Percentiles rank a stretch among this genome's conserved stretches.
These are phyloP conservation scores for Kluyveromyces starmeri DNA, from an alignment of 805 yeast genomes.

Conservation along the genomic window DNA sequence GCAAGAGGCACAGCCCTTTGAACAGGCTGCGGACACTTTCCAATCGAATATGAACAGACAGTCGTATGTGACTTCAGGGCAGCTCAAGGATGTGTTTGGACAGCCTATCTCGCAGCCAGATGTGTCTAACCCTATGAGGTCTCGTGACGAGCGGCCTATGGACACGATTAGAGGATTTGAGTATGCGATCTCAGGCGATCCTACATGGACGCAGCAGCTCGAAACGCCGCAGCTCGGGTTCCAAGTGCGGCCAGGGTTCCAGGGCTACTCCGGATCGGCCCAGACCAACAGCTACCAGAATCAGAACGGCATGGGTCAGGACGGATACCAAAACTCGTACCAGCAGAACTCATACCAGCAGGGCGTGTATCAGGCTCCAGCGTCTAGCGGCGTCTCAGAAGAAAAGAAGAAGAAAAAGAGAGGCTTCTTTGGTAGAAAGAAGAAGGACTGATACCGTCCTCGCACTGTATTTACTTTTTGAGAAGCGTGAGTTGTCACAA, in stretches of 20 bases:
- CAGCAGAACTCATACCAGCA: too few relatives aligned
- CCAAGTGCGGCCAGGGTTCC: constrained; percentile 70
- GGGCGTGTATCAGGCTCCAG: constrained; percentile 52
- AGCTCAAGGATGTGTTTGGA: constrained; percentile 68
- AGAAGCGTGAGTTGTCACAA: too few relatives aligned
- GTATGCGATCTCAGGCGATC: constrained; percentile 78
- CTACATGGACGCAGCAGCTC: constrained; percentile 64
- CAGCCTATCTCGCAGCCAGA: constrained; percentile 70
- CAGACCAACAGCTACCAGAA: constrained; percentile 25
- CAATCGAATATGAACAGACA: constrained; percentile 30
- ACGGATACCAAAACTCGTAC: constrained; percentile 15
- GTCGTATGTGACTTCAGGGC: constrained; percentile 32
- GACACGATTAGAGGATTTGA: constrained; percentile 94
- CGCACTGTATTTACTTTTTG: too few relatives aligned
- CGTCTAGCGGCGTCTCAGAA: constrained; percentile 26
- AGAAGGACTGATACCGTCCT: constrained; percentile 28
- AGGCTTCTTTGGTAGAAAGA: constrained; percentile 72
- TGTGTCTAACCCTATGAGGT: constrained; percentile 84
- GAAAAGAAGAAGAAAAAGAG: constrained; percentile 63
- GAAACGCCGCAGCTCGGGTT: constrained; percentile 78
- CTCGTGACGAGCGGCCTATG: constrained; percentile 91
- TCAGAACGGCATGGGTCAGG: constrained; percentile 24
- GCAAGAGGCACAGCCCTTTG: constrained; percentile 93
- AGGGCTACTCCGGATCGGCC: constrained; percentile 28
- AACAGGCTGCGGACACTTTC: constrained; percentile 39